Conservation (phyloP, 192 early-diverging fungal genomes). For the Cetraspora pellucida region DNA sequence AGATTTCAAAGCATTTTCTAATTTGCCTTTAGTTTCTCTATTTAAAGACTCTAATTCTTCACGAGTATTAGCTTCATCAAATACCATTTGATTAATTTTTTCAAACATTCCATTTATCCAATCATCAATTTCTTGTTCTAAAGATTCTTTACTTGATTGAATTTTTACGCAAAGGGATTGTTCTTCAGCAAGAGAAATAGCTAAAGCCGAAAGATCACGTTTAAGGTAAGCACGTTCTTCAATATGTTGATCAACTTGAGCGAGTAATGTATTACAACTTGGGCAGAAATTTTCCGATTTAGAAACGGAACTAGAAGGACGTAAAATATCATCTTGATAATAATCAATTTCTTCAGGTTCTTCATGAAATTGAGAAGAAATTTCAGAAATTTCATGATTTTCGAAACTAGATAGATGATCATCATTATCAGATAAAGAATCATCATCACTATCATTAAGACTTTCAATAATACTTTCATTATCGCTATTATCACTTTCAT, state of each 20-base stretch:
- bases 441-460: too few species aligned
- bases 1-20: slow-evolving; percentile 26
- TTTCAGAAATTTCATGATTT: too few species aligned
- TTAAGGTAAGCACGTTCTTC: slow-evolving; percentile 53
- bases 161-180: slow-evolving; percentile 39
- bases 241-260: slow-evolving; percentile 53
- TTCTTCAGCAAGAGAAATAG: slow-evolving; percentile 44
- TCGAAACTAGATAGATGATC: too few species aligned
- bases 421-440: too few species aligned
- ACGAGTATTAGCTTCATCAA: slow-evolving; percentile 47
- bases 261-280: slow-evolving; percentile 49
- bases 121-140: slow-evolving; percentile 50
- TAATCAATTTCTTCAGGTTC: slow-evolving; percentile 9
- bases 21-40: slow-evolving; percentile 36
- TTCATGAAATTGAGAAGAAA: too few species aligned
- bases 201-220: slow-evolving; percentile 45
- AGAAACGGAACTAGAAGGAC: slow-evolving; percentile 1
- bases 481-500: too few species aligned
- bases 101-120: slow-evolving; percentile 42
- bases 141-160: slow-evolving; percentile 39
- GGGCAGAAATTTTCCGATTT: slow-evolving; percentile 35
- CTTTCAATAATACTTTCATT: too few species aligned
- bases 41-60: slow-evolving; percentile 40
- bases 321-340: background rate
- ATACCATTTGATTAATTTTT: slow-evolving; percentile 48